Base-by-base conservation (phyloP, 805 yeast genomes). In the Wickerhamiella australiensis region DNA sequence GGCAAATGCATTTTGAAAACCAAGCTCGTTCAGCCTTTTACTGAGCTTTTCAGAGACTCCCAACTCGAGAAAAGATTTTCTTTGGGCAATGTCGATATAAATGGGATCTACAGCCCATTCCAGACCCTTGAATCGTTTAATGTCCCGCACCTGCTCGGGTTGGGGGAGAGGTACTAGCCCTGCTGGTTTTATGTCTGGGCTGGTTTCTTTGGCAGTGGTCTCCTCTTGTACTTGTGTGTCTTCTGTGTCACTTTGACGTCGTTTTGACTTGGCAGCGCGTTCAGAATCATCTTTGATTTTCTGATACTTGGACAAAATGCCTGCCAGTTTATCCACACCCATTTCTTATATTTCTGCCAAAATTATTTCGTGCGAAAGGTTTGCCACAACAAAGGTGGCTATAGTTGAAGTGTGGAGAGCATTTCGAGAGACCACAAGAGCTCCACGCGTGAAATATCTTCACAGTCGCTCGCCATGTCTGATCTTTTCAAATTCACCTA, bases 161-260 rank as follows among this genome's bases (percentile, higher is more conserved):
- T 86, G 95, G 1, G 97, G 96, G 38, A 90, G 67, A 17, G 95
- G 94, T 5, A 74, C 79, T 37, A 90, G 54, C 7, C 61, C 68
- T n/a, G 38, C 38, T n/a, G 20, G 38, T 33, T 33, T 20, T 5
- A 11, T 11, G 20, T 33, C 38, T 8, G 11, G 38, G 38, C 9
- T 33, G 21, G 31, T 7, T 17, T 42, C 17, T 23, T 3, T 13
- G 43, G 18, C 21, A 17, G 21, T 6, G 25, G 8, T 21, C 27
- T n/a, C 5, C 43, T 42, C 22, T 23, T 23, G 29, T 7, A 5
- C 5, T 5, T 20, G 18, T 29, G 15, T 20, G 5, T 15, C 31
- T n/a, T 23, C 29, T 41, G 27, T 8, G 8, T 20, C 44, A 22
- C 44, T 15, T 22, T 5, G 31, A 5, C 22, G 15, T 4, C 45